Percentiles rank a stretch among this genome's conserved stretches.
These are phyloP conservation scores for Mangifera indica DNA, from an alignment of 345 rosid genomes.

Conservation along the genomic window DNA sequence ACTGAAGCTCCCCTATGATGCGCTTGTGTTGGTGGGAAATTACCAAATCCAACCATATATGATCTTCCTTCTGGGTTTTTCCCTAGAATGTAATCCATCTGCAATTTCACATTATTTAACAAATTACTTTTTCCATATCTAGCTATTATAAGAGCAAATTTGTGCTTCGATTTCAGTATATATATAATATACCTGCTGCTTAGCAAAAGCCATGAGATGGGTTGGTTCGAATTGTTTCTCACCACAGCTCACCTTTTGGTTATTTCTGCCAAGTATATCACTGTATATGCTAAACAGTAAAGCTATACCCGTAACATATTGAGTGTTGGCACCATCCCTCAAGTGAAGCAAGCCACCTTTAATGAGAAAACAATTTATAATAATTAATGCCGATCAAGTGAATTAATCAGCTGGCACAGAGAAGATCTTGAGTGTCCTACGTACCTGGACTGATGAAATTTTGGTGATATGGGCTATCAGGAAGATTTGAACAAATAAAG, in stretches of 20 bases:
- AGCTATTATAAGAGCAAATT: too few relatives aligned
- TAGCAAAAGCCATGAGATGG: constrained; percentile 57
- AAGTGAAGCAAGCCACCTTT: constrained; percentile 74
- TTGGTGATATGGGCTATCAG: constrained; percentile 70
- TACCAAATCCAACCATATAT: constrained; percentile 86
- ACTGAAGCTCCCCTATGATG: constrained; percentile 91
- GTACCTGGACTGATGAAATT: constrained; percentile 59
- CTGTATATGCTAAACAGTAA: constrained; percentile 53
- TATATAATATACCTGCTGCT: constrained; percentile 47
- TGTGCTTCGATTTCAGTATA: too few relatives aligned
- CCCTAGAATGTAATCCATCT: constrained; percentile 86
- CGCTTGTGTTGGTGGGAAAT: constrained; percentile 70
- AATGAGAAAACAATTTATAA: background rate
- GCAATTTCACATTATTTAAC: background rate
- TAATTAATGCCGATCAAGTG: too few relatives aligned
- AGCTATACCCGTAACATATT: constrained; percentile 70
- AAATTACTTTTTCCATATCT: too few relatives aligned
- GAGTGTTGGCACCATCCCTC: constrained; percentile 90
- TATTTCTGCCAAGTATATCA: constrained; percentile 42
- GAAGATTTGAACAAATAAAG: constrained; percentile 68
- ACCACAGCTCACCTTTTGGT: constrained; percentile 56
- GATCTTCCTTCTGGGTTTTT: constrained; percentile 75
- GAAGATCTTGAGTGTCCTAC: background rate
- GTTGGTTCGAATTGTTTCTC: constrained; percentile 43
- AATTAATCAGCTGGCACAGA: too few relatives aligned